Base-by-base conservation (phyloP, 2,329 filamentous ascomycete genomes). In the Hymenoscyphus fraxineus region DNA sequence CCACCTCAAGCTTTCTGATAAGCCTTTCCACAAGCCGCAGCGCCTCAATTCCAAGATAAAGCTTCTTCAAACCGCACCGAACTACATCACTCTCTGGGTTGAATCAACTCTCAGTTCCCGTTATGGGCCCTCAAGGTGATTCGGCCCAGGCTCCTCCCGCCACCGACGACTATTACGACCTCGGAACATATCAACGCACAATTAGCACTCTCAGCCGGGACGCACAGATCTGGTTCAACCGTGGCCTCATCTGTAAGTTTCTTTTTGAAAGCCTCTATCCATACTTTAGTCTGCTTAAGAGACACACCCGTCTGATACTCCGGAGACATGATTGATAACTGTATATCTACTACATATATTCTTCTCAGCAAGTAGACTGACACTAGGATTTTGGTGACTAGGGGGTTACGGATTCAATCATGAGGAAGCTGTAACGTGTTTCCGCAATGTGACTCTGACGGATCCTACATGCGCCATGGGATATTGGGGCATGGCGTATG, bases 361-460 rank as follows among this genome's bases (percentile, higher is more conserved):
- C 35, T 35, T 10, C 6, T 10, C 35, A 35, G 9, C 6, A 35
- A 35, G 35, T 35, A 35, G 35, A 35, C 35, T 35, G 35, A 35
- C 35, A 35, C 35, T 9, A 10, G 35, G 9, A 35, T 7, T 35
- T 35, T 35, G 2, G 9, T 35, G 35, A 3, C 6, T 10, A 35
- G 35, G 35, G 90, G 82, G 81, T 55, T 93, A 89, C 74, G 88
- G 80, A 27, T 93, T 93, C 79, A 92, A 93, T 73, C 89, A 92
- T 72, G 87, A 89, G 68, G 90, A 92, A 74, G 84, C 88, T 0
- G 82, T 81, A 4, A 77, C 77, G 51, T 91, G 88, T 76, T 91
- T 91, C 70, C 78, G 86, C 69, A 77, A 78, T 9, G 87, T 86
- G n/a, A 81, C 85, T 39, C 73, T 75, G 0, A 73, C 78, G 58